A percentile compares a stretch with the other conserved stretches of the same genome.
phyloP scores from a whole-genome alignment of 2,329 filamentous ascomycete species.

The Pyrenochaeta sp. region DNA sequence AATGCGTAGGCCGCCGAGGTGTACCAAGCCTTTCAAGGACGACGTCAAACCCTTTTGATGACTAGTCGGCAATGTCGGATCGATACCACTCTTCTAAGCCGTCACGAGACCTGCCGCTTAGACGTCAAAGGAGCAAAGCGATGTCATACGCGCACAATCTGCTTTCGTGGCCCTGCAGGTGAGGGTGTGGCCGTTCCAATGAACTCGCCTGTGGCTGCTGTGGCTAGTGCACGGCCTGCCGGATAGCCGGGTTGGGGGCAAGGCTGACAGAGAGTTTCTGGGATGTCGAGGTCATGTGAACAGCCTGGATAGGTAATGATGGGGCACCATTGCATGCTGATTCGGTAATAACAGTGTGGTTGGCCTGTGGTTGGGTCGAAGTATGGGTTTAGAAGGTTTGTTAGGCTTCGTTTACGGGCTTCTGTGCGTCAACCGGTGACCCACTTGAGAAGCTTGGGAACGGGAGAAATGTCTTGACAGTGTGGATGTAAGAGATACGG shows the following conservation, averaged over 20 bases:
- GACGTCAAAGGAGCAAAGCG: conserved; percentile 2
- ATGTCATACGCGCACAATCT: conserved; percentile 30
- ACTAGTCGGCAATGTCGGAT: conserved; percentile 22
- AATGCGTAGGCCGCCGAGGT: conserved; percentile 15
- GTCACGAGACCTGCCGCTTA: conserved; percentile 25
- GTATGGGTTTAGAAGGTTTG: conserved; percentile 10
- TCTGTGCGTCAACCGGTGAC: conserved; percentile 11
- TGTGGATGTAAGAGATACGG: conserved; percentile 3
- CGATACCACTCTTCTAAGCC: background rate
- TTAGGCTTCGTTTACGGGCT: conserved; percentile 8
- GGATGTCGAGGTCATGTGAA: conserved; percentile 25
- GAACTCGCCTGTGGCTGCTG: conserved; percentile 37
- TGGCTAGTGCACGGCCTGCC: conserved; percentile 36
- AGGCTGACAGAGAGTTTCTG: conserved; percentile 25
- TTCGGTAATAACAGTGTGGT: conserved; percentile 3
- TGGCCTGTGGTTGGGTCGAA: conserved; percentile 15
- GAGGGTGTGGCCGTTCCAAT: background rate
- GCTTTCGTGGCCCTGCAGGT: conserved; percentile 18
- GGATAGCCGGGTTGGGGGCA: conserved; percentile 25
- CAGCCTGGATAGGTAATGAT: conserved; percentile 9
- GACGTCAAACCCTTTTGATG: conserved; percentile 4
- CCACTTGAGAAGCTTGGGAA: conserved; percentile 21
- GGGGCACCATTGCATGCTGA: conserved; percentile 16
- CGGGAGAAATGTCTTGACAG: conserved; percentile 19
- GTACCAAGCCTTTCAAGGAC: conserved; percentile 5